Percentiles rank a stretch among this genome's conserved stretches.
phyloP scores from a whole-genome alignment of 2,329 filamentous ascomycete genomes.

The Colletotrichum theobromicola region DNA sequence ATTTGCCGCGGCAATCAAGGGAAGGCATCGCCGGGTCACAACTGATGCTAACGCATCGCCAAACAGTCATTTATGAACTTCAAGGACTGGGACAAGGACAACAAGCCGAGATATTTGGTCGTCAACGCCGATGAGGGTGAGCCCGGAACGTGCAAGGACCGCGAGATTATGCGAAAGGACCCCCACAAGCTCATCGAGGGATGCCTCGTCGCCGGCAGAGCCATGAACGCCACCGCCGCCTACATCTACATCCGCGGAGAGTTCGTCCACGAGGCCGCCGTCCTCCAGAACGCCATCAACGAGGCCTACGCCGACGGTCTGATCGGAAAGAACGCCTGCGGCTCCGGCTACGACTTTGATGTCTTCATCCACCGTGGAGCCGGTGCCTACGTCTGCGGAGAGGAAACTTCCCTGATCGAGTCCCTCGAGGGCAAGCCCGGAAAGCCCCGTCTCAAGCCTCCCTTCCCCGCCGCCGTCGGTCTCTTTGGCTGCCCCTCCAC shows the following conservation, averaged over 20 bases:
- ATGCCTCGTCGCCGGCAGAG: conserved; percentile 91
- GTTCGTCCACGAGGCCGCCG: conserved; percentile 93
- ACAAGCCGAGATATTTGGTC: conserved; percentile 92
- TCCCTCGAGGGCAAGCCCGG: conserved; percentile 98
- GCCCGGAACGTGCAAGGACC: conserved; percentile 98
- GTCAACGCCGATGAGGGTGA: conserved; percentile 99
- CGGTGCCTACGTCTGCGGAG: conserved; percentile 96
- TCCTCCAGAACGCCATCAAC: conserved; percentile 94
- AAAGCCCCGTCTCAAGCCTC: conserved; percentile 98
- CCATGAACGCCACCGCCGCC: conserved; percentile 98
- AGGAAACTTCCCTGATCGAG: conserved; percentile 98
- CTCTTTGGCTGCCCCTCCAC: conserved; percentile 98
- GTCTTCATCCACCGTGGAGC: conserved; percentile 96
- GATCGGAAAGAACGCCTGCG: conserved; percentile 98
- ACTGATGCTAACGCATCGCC: not conserved
- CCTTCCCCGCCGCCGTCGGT: conserved; percentile 96
- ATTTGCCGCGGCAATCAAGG: conserved; percentile 4
- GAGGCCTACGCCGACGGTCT: conserved; percentile 94
- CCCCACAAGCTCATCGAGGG: conserved; percentile 99
- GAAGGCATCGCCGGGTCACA: not conserved
- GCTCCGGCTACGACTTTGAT: conserved; percentile 96
- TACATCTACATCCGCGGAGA: conserved; percentile 99
- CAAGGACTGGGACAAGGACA: conserved; percentile 99
- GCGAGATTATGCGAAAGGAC: conserved; percentile 99
- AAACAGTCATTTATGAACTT: conserved; percentile 98